phyloP scores from a whole-genome alignment of 106 monocot genomes.

The Cymbidium sinense region DNA sequence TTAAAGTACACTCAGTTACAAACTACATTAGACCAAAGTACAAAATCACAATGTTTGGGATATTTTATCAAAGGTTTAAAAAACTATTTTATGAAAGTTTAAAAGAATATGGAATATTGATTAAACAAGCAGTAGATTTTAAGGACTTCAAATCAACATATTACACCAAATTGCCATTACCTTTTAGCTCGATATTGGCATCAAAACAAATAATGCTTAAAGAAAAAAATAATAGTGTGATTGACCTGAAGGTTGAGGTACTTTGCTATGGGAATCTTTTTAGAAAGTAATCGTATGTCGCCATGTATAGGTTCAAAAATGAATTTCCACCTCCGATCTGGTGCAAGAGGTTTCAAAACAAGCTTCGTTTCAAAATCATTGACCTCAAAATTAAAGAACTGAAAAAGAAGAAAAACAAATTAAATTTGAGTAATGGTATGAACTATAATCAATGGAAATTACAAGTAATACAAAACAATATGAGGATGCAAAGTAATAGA shows the following conservation, averaged over 20 bases:
- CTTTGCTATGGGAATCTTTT: constrained; percentile 80
- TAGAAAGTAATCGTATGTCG: constrained; percentile 75
- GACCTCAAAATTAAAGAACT: constrained; percentile 76
- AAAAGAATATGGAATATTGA: not conserved
- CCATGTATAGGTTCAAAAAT: constrained; percentile 64
- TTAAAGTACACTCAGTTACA: not conserved
- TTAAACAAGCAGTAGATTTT: not conserved
- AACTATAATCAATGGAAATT: not conserved
- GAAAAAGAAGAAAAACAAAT: constrained; percentile 12
- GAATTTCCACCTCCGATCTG: constrained; percentile 82
- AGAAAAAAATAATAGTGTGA: not conserved
- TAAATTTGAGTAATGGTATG: not conserved
- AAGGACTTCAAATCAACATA: not conserved
- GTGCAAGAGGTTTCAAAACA: constrained; percentile 71
- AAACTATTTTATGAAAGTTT: not conserved
- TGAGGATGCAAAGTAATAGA: not conserved
- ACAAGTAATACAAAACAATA: not conserved
- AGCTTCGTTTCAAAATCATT: constrained; percentile 81
- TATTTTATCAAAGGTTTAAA: not conserved
- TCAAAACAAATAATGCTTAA: not conserved
- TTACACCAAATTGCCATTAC: not conserved
- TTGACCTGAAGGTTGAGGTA: constrained; percentile 90
- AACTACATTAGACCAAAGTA: not conserved
- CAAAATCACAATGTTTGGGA: not conserved
- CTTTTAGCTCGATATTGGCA: not conserved